Conservation (phyloP, 495 filamentous ascomycete species). For the Mytilinidion resinicola region DNA sequence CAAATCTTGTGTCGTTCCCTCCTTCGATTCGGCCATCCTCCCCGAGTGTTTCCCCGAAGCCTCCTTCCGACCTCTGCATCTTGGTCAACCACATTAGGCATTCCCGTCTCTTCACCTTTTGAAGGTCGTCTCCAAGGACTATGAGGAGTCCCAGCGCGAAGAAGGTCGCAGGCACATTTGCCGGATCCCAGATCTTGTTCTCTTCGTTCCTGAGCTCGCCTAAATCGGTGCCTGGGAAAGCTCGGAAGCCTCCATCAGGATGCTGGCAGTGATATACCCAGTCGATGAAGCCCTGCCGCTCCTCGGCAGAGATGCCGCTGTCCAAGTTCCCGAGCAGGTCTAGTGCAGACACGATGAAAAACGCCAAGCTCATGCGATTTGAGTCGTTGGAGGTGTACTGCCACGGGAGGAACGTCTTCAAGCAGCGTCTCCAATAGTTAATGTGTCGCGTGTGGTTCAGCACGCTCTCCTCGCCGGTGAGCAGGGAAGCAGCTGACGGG, state of each 20-base stretch:
- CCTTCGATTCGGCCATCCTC: conserved; percentile 59
- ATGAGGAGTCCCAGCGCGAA: conserved; percentile 74
- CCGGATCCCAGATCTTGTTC: conserved; percentile 64
- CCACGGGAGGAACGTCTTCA: conserved; percentile 71
- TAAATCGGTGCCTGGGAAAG: conserved; percentile 63
- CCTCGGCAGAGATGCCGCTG: conserved; percentile 48
- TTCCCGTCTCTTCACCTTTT: conserved; percentile 57
- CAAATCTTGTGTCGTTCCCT: conserved; percentile 77
- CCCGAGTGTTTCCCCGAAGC: conserved; percentile 78
- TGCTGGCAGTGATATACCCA: conserved; percentile 76
- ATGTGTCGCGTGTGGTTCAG: conserved; percentile 66
- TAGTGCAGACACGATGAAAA: conserved; percentile 76
- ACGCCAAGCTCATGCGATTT: conserved; percentile 81
- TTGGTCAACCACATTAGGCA: conserved; percentile 67
- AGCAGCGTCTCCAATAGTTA: conserved; percentile 88
- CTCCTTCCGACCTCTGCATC: conserved; percentile 78
- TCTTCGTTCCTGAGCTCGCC: conserved; percentile 38
- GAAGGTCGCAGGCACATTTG: conserved; percentile 77
- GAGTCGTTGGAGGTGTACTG: conserved; percentile 81
- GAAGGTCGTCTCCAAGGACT: conserved; percentile 67
- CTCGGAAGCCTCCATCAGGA: conserved; percentile 70
- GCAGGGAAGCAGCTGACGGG: not conserved
- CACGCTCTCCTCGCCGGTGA: conserved; percentile 6
- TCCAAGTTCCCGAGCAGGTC: conserved; percentile 68
- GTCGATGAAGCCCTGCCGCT: conserved; percentile 54